phyloP scores from a whole-genome alignment of 2,329 filamentous ascomycete genomes.

The Xylaria sp. region DNA sequence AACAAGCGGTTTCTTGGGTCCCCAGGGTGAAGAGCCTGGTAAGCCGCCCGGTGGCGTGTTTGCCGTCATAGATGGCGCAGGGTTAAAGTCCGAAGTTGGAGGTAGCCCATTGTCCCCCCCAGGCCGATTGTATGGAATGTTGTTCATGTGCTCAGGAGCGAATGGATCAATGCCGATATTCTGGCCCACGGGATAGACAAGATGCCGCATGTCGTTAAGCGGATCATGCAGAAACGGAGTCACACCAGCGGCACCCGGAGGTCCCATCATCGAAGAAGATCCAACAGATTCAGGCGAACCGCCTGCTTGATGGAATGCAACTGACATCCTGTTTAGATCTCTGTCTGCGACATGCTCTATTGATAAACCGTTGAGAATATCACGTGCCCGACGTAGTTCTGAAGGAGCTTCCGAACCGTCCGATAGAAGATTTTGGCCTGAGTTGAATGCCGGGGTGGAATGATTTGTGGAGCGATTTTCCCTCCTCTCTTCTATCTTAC shows the following conservation, averaged over 20 bases:
- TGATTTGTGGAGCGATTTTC: conserved; percentile 54
- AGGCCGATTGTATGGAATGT: conserved; percentile 85
- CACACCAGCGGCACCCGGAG: conserved; percentile 55
- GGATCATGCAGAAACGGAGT: conserved; percentile 61
- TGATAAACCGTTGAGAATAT: conserved; percentile 63
- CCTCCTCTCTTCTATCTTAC: conserved; percentile 58
- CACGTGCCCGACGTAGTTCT: conserved; percentile 65
- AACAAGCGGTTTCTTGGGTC: conserved; percentile 76
- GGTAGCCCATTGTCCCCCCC: conserved; percentile 62
- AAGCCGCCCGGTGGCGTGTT: conserved; percentile 47
- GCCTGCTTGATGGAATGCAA: conserved; percentile 60
- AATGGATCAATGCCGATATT: conserved; percentile 95
- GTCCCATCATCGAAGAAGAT: conserved; percentile 65
- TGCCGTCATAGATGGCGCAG: conserved; percentile 50
- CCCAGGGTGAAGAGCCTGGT: conserved; percentile 62
- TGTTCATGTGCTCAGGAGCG: conserved; percentile 92
- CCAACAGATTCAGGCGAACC: conserved; percentile 64
- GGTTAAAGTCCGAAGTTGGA: conserved; percentile 53
- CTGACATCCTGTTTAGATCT: conserved; percentile 65
- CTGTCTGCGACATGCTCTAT: conserved; percentile 64
- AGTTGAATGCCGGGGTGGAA: conserved; percentile 54
- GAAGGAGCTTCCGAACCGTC: conserved; percentile 59
- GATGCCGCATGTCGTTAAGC: conserved; percentile 66
- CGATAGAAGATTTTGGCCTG: conserved; percentile 53
- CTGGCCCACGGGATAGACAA: conserved; percentile 91